Evolutionary conservation across 345 rosid species (phyloP).

Genomic region (Aegle marmelos): DNA sequence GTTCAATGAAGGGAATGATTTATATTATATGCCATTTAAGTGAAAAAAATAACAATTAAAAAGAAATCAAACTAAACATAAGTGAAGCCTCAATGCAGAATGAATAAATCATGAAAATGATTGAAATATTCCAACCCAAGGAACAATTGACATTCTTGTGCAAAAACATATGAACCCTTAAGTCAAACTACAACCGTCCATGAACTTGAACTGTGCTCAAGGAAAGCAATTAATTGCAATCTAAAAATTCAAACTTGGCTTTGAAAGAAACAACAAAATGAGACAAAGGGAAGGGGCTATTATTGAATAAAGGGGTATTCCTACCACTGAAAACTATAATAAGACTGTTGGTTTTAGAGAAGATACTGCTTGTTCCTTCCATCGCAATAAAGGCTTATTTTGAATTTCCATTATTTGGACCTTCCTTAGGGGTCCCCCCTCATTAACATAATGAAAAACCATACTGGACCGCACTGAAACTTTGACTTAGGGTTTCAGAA

Average conservation of each 20-base stretch:
- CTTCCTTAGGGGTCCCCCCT: slow-evolving; percentile 18
- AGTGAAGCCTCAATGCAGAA: not conserved
- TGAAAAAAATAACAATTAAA: too few species aligned
- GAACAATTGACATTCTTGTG: not conserved
- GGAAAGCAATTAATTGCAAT: not conserved
- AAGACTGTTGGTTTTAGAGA: slow-evolving; percentile 1
- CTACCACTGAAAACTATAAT: slow-evolving; percentile 1
- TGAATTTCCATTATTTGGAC: slow-evolving; percentile 20
- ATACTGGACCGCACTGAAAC: slow-evolving; percentile 17
- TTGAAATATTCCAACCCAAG: not conserved
- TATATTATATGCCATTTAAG: too few species aligned
- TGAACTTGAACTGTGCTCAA: not conserved
- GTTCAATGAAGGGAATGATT: too few species aligned
- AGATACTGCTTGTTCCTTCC: slow-evolving; percentile 8
- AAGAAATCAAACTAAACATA: too few species aligned
- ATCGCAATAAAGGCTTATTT: slow-evolving; percentile 13
- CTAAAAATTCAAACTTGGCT: not conserved
- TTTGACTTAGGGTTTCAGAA: not conserved
- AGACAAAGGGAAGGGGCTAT: not conserved
- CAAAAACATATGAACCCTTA: not conserved
- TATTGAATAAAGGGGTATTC: not conserved
- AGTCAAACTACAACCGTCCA: not conserved
- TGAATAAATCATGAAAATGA: not conserved
- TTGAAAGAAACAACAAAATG: not conserved
- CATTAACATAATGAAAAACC: not conserved